Conservation (phyloP, 495 filamentous ascomycete genomes). For the Neurospora tetraspora region DNA sequence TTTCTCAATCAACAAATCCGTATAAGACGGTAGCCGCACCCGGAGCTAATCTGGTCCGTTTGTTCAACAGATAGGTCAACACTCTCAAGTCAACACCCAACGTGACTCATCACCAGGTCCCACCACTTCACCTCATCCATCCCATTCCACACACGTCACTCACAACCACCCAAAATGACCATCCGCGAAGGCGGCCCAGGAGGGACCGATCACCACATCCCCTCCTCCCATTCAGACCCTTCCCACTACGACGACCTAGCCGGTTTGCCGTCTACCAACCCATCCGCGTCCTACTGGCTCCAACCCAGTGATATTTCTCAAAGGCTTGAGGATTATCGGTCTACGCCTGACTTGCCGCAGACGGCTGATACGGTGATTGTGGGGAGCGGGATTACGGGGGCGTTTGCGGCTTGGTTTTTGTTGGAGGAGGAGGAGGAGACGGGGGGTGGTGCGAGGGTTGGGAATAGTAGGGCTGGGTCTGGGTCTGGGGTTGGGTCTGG, state of each 20-base stretch:
- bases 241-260: constrained; percentile 12
- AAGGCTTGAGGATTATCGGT: constrained; percentile 47
- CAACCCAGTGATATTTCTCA: constrained; percentile 37
- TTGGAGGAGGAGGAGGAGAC: constrained; percentile 24
- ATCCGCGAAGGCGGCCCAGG: not conserved
- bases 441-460: constrained; percentile 21
- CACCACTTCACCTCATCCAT: not conserved
- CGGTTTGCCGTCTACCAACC: constrained; percentile 40
- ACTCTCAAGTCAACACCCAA: not conserved
- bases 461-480: constrained; percentile 39
- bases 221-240: not conserved
- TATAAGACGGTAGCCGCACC: not conserved
- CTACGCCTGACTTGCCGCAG: constrained; percentile 49
- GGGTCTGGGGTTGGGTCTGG: not conserved
- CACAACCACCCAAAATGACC: not conserved
- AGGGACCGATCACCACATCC: not conserved
- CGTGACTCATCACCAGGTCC: not conserved
- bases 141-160: not conserved
- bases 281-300: constrained; percentile 69
- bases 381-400: constrained; percentile 63
- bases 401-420: constrained; percentile 55
- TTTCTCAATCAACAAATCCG: not conserved
- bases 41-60: not conserved
- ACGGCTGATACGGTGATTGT: constrained; percentile 59
- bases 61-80: not conserved